Evolutionary conservation across 257 asterid species (phyloP), one percentile per base, ranked within the genome.

Genomic region (Ocimum tenuiflorum): DNA sequence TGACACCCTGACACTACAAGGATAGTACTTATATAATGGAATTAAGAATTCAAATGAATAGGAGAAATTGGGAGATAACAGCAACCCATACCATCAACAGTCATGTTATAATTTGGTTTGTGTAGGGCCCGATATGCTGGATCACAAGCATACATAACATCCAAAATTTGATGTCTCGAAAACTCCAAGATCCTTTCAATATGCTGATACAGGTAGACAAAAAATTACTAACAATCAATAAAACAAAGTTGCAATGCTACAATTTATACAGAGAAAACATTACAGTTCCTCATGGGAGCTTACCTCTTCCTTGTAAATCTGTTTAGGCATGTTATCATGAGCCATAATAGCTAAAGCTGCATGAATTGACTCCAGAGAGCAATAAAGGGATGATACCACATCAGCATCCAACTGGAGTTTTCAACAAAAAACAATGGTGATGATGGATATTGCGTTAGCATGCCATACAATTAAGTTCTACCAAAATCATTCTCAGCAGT

Each of bases 161-260:
- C 95, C 83, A 79, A 64, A 60, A 94, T 86, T 77, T 88, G 99
- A 83, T 82, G 96, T 79, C 99, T 85, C 45, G 99, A 83, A 83
- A 94, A 90, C 68, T 94, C 99, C 81, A 86, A 68, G 76, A 94
- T 88, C 85, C 99, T 88, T 77, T 94, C 97, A 74, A 94, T 94
- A 69, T 83, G 81, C 99, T 94, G 86, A 72, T 18, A 78, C 60
- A 63, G 57, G 69, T 56, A 78, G 67, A 78, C 60, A 63, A 65
- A 31, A 38, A 70, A 75, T n/a, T 71, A 77, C 60, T 63, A 46
- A 23, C 51, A 78, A 74, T 47, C 53, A 54, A 46, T 65, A 50
- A 2, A 27, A 57, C 45, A 54, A 67, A 61, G 56, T 46, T 51
- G 59, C 65, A 62, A 20, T 56, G 49, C 35, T 53, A 45, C 48